Base-by-base conservation (phyloP, 768 basidiomycete species). In the Phallus indusiatus region DNA sequence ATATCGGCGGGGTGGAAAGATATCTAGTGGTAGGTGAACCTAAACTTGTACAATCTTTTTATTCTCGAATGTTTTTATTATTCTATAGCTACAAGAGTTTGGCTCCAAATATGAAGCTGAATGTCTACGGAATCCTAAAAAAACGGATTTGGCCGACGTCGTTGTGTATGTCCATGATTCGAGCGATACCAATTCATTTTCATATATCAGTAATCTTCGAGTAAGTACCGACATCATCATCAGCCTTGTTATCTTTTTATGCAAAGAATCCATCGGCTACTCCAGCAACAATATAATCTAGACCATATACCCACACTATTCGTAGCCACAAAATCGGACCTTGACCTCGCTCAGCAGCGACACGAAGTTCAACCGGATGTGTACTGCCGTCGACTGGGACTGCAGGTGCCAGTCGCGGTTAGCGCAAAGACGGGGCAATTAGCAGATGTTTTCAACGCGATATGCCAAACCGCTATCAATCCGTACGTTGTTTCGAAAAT, bases 341-440 rank as follows among this genome's bases (percentile, higher is more conserved):
- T 96, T 24, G 95, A 99, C 71, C 84, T 99, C 53, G 95, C 95
- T 11, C 82, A 94, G 65, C 95, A 96, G 88, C 78, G 95, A 69
- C 95, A 97, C 70, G 95, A 99, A 76, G 94, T 98, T 20, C 95
- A 99, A 68, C 95, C 95, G 37, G 95, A 98, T 68, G 92, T 94
- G 12, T 99, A 99, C 68, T 95, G 93, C 69, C 78, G 94, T 68
- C 78, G 92, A 61, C 73, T 97, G 54, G 83, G 85, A 9, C 76
- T 99, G n/a, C 90, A 88, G 63, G 92, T 95, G 5, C 95, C 95
- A 24, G 92, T 98, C 49, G 85, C 95, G 1, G 92, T 98, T 28
- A 94, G 91, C 70, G 86, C 94, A 48, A 88, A 86, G 72, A 84
- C 85, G 3, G 88, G 84, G 50, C 88, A 92, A 69, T 85, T 79